These are phyloP conservation scores for Macroventuria anomochaeta DNA, from an alignment of 2,329 filamentous ascomycete genomes.

Conservation along the genomic window DNA sequence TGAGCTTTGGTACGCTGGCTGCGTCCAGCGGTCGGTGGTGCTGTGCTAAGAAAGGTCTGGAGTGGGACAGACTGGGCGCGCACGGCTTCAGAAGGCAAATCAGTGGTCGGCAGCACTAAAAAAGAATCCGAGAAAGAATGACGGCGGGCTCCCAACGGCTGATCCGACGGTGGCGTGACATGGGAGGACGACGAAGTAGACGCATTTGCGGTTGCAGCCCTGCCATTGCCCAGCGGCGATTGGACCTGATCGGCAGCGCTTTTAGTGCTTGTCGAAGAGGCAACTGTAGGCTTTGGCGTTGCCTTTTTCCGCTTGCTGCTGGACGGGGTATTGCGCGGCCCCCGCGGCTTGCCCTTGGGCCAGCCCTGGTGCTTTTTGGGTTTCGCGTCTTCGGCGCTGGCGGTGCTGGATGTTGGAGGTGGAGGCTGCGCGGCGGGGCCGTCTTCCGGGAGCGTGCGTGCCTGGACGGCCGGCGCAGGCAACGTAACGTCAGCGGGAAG, in stretches of 20 bases:
- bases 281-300: constrained; percentile 43
- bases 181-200: constrained; percentile 10
- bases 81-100: constrained; percentile 7
- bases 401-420: constrained; percentile 13
- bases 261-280: constrained; percentile 21
- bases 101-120: constrained; percentile 10
- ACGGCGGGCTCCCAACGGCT: constrained; percentile 21
- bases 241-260: constrained; percentile 39
- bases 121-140: constrained; percentile 39
- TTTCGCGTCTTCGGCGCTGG: constrained; percentile 22
- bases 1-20: constrained; percentile 18
- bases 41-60: constrained; percentile 22
- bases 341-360: constrained; percentile 56
- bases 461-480: constrained; percentile 39
- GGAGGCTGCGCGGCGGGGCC: constrained; percentile 18
- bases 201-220: constrained; percentile 35
- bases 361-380: constrained; percentile 50
- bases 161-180: constrained; percentile 15
- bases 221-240: constrained; percentile 39
- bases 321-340: constrained; percentile 44
- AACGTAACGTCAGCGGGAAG: constrained; percentile 16
- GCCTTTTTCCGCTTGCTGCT: constrained; percentile 51
- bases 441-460: constrained; percentile 52
- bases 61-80: constrained; percentile 46
- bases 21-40: constrained; percentile 18